These are phyloP conservation scores for Agrostemma githago DNA, from an alignment of 148 eudicot genomes.

Conservation along the genomic window DNA sequence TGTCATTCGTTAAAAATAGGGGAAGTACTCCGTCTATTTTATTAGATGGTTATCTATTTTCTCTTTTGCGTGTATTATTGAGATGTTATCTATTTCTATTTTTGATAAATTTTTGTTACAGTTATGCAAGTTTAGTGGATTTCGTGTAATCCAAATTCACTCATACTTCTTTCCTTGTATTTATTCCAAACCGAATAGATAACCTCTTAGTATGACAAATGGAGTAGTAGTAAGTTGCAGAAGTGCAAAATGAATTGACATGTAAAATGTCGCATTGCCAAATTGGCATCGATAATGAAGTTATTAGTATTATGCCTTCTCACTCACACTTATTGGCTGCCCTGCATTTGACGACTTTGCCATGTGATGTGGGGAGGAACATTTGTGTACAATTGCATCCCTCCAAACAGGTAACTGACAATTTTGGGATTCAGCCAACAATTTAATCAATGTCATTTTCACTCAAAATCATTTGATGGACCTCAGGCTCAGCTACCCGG, in stretches of 20 bases:
- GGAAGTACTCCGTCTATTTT: no score
- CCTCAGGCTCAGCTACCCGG: no score
- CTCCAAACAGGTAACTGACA: slow-evolving; percentile 4
- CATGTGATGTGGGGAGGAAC: slow-evolving; percentile 27
- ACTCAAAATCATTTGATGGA: slow-evolving; percentile 7
- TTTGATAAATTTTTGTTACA: no score
- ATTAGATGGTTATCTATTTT: no score
- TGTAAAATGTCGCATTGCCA: neutral
- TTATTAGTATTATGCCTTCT: neutral
- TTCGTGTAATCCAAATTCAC: no score
- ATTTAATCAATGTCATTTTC: slow-evolving; percentile 8
- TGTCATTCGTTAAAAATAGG: no score
- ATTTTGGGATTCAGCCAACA: neutral
- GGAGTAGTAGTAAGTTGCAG: neutral
- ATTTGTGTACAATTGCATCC: slow-evolving; percentile 15
- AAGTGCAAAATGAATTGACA: neutral
- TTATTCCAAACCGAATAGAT: neutral
- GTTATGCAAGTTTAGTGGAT: no score
- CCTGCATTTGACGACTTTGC: slow-evolving; percentile 13
- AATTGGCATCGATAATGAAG: neutral
- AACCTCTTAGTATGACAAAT: no score
- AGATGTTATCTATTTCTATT: no score
- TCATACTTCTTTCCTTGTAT: neutral
- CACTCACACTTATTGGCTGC: slow-evolving; percentile 19
- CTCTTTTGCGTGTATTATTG: no score